Base-by-base conservation (phyloP, 2,329 filamentous ascomycete genomes). In the Botryotinia calthae region DNA sequence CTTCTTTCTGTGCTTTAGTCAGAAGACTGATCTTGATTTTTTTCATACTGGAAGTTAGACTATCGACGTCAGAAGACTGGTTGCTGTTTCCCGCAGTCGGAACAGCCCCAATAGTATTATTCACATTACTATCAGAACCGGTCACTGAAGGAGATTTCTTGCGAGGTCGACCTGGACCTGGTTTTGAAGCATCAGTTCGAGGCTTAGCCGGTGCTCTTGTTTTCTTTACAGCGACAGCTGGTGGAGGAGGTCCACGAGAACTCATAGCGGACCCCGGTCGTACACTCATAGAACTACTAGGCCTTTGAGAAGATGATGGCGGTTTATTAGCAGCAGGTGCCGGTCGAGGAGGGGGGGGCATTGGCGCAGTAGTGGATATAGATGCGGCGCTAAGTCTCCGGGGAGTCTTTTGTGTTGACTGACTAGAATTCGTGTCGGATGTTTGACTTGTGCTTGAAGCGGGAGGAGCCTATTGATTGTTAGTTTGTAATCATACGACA, bases 11-110 rank as follows among this genome's bases (percentile, higher is more conserved):
- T 56, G 87, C 84, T 74, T 89, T 85, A 2, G 87, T 79, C 2
- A 74, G 89, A 40, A 90, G 79, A 70, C 87, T 90, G 77, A 91
- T 89, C 78, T 87, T 89, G 74, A 90, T 87, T 79, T 86, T 89
- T 78, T 87, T 89, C 85, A 90, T 87, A 1, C 87, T 86, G 51
- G 83, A 84, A 0, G 88, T 87, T 74, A 91, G 83, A 67, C 82
- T 85, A 70, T 90, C 87, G 51, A 91, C 79, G 66, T 86, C 86
- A 65, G 77, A 69, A 58, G 54, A 56, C 46, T 73, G 67, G 22
- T 71, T 73, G 9, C 66, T 63, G 31, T 61, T 34, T 14, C 56
- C 69, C 5, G 71, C 70, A 31, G 76, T 69, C 28, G 73, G 70
- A 34, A 51, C 59, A 37, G 72, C n/a, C 34, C 62, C 48, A 5